Conservation (phyloP, 140 eudicot genomes). For the Stevia rebaudiana region DNA sequence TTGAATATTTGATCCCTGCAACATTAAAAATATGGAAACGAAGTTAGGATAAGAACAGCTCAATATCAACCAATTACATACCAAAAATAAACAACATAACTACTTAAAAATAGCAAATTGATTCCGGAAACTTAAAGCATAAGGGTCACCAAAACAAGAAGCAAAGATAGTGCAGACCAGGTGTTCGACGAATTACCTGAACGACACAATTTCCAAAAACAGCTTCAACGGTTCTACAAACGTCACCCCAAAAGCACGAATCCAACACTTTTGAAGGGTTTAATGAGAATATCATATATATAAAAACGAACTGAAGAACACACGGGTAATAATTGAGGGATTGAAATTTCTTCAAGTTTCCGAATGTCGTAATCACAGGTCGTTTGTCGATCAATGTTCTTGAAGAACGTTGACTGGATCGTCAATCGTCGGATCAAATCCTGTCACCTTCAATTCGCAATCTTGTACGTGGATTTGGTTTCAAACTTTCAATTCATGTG, state of each 20-base stretch:
- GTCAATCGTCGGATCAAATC: conserved; percentile 21
- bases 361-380: conserved; percentile 17
- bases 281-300: conserved; percentile 1
- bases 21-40: conserved; percentile 1
- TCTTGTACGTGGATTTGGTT: conserved; percentile 30
- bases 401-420: conserved; percentile 15
- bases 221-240: conserved; percentile 1
- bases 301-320: background rate
- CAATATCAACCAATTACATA: background rate
- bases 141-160: conserved; percentile 25
- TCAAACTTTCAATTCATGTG: conserved; percentile 10
- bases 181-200: conserved; percentile 34
- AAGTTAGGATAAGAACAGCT: conserved; percentile 4
- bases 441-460: conserved; percentile 1
- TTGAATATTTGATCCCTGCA: conserved; percentile 2
- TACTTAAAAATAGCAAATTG: conserved; percentile 13
- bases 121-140: conserved; percentile 46
- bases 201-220: background rate
- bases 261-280: background rate
- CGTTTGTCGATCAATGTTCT: conserved; percentile 1
- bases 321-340: background rate
- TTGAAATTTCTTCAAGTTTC: conserved; percentile 15
- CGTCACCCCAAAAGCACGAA: background rate
- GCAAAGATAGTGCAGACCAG: conserved; percentile 20
- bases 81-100: conserved; percentile 16